A percentile compares a stretch with the other conserved stretches of the same genome.
Conservation (phyloP, 345 rosid genomes). For the Diplotaxis tenuifolia region DNA sequence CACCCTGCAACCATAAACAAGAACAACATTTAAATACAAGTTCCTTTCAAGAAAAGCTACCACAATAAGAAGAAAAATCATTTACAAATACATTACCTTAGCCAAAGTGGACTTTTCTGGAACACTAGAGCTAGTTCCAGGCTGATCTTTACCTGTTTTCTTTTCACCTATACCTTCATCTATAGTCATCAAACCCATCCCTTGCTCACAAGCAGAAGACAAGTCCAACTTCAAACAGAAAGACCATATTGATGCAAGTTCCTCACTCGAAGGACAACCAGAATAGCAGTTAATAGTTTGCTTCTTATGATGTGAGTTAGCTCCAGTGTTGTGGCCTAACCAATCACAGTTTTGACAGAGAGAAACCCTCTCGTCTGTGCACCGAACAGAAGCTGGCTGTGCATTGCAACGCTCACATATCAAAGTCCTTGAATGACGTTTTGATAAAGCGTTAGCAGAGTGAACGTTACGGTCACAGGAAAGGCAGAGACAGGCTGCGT, state of each 20-base stretch:
- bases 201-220: conserved; percentile 67
- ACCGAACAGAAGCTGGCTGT: conserved; percentile 73
- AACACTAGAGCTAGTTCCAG: conserved; percentile 43
- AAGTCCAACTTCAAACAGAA: conserved; percentile 48
- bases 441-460: conserved; percentile 86
- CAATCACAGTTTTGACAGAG: conserved; percentile 96
- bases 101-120: conserved; percentile 44
- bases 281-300: conserved; percentile 73
- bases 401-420: conserved; percentile 81
- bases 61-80: neutral
- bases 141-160: conserved; percentile 35
- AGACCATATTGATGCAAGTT: conserved; percentile 85
- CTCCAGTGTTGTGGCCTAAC: conserved; percentile 51
- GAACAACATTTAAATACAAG: neutral
- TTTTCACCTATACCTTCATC: conserved; percentile 54
- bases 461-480: conserved; percentile 93
- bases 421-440: conserved; percentile 78
- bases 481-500: conserved; percentile 82
- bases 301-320: conserved; percentile 61
- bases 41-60: neutral
- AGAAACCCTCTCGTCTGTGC: conserved; percentile 62
- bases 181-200: conserved; percentile 80
- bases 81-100: conserved; percentile 51
- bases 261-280: conserved; percentile 83
- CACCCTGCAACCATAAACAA: conserved; percentile 9